These are phyloP conservation scores for Lippia alba DNA, from an alignment of 305 asterid species.

Conservation along the genomic window DNA sequence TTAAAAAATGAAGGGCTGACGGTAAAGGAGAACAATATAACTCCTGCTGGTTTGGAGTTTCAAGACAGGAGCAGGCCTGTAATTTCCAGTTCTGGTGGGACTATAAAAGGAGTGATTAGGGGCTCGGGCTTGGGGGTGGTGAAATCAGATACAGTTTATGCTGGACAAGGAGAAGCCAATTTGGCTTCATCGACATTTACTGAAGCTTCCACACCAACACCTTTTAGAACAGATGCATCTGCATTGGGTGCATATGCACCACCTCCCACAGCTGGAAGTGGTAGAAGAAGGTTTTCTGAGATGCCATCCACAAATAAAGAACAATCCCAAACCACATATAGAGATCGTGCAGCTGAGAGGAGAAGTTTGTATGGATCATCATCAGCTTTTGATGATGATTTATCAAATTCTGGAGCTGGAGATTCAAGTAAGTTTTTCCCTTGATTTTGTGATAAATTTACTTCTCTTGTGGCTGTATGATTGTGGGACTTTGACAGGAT, in stretches of 20 bases:
- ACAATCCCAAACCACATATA: conserved; percentile 70
- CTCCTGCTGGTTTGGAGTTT: conserved; percentile 55
- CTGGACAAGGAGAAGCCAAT: conserved; percentile 58
- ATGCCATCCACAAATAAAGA: conserved; percentile 70
- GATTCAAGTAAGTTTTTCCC: conserved; percentile 80
- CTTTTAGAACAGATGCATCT: conserved; percentile 86
- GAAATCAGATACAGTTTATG: conserved; percentile 73
- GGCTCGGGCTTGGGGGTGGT: conserved; percentile 90
- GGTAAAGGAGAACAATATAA: conserved; percentile 48
- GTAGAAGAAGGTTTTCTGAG: conserved; percentile 95
- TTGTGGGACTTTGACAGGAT: conserved; percentile 44
- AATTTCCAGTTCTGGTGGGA: conserved; percentile 63
- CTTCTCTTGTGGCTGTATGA: conserved; percentile 29
- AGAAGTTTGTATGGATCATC: conserved; percentile 95
- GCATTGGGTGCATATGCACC: conserved; percentile 81
- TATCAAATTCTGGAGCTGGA: conserved; percentile 56
- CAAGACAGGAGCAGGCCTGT: conserved; percentile 65
- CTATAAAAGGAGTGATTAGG: conserved; percentile 86
- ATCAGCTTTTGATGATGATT: conserved; percentile 72
- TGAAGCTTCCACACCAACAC: conserved; percentile 58
- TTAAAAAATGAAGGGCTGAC: conserved; percentile 51
- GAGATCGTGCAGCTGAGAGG: conserved; percentile 99
- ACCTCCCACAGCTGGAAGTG: conserved; percentile 62
- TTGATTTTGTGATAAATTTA: conserved; percentile 34
- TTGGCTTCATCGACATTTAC: conserved; percentile 46